Conservation (phyloP, 2,329 filamentous ascomycete genomes). For the Ascochyta lentis region DNA sequence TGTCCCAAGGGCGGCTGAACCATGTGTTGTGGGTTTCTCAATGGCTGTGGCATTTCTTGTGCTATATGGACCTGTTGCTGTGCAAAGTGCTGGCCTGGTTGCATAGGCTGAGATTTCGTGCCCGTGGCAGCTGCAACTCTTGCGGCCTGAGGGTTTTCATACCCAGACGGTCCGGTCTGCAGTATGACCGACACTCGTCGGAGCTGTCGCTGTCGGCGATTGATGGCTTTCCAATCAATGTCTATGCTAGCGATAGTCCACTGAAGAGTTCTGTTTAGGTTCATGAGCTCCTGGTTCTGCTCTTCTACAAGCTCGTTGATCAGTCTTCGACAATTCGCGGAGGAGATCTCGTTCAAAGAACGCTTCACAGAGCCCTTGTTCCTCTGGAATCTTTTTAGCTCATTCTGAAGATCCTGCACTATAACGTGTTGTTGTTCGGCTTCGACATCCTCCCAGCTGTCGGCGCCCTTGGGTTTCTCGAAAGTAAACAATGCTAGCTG, state of each 20-base stretch:
- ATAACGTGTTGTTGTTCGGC: slow-evolving; percentile 33
- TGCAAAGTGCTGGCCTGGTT: slow-evolving; percentile 9
- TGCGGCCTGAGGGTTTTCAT: slow-evolving; percentile 11
- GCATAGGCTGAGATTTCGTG: slow-evolving; percentile 10
- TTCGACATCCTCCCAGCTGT: slow-evolving; percentile 36
- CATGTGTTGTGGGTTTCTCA: slow-evolving; percentile 3
- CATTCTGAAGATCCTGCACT: slow-evolving; percentile 28
- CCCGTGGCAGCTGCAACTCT: slow-evolving; percentile 5
- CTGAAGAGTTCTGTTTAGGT: slow-evolving; percentile 30
- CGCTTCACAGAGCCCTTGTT: slow-evolving; percentile 28
- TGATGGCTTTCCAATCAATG: slow-evolving; percentile 29
- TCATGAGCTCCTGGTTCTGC: slow-evolving; percentile 33
- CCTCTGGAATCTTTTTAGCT: slow-evolving; percentile 31
- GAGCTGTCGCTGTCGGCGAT: slow-evolving; percentile 22
- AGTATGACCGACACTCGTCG: slow-evolving; percentile 39
- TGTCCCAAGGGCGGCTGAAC: slow-evolving; percentile 2
- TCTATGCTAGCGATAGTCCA: slow-evolving; percentile 41
- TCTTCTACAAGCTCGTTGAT: slow-evolving; percentile 39
- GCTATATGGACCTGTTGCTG: slow-evolving; percentile 1
- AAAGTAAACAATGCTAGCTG: slow-evolving; percentile 36
- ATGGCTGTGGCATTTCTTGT: slow-evolving; percentile 17
- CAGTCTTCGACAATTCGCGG: slow-evolving; percentile 31
- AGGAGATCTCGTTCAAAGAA: slow-evolving; percentile 32
- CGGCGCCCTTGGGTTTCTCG: slow-evolving; percentile 27
- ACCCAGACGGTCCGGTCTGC: slow-evolving; percentile 33